phyloP scores from a whole-genome alignment of 2,329 filamentous ascomycete genomes.

The Colletotrichum sublineola region DNA sequence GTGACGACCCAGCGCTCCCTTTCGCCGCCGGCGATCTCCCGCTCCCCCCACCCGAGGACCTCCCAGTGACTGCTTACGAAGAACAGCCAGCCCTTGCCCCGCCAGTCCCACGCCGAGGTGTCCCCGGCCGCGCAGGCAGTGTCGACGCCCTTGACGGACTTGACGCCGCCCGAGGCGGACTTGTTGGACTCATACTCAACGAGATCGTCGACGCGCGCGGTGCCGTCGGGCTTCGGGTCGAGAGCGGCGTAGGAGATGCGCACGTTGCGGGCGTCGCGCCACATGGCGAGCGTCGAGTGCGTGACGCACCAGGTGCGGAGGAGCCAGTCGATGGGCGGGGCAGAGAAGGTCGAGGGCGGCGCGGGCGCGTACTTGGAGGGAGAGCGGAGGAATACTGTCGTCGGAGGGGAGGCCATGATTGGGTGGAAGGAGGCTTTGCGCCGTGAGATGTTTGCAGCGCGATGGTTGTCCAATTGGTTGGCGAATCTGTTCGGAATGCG shows the following conservation, averaged over 20 bases:
- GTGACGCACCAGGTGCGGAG: constrained; percentile 79
- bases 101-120: constrained; percentile 76
- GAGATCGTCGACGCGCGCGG: constrained; percentile 74
- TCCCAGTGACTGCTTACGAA: constrained; percentile 86
- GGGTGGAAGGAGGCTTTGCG: not conserved
- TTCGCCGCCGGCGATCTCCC: constrained; percentile 53
- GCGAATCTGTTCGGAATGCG: too few species aligned
- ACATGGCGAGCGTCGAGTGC: constrained; percentile 83
- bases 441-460: not conserved
- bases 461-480: not conserved
- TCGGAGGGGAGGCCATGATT: constrained; percentile 38
- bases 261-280: constrained; percentile 84
- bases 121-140: constrained; percentile 52
- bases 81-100: constrained; percentile 80
- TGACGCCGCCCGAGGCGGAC: constrained; percentile 58
- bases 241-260: constrained; percentile 80
- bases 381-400: constrained; percentile 42
- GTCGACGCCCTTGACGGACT: constrained; percentile 76
- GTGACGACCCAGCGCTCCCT: constrained; percentile 81
- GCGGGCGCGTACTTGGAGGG: constrained; percentile 64
- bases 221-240: constrained; percentile 53
- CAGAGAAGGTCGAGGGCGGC: constrained; percentile 47
- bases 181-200: constrained; percentile 76
- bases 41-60: constrained; percentile 80
- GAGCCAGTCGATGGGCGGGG: constrained; percentile 71